phyloP scores from a whole-genome alignment of 345 rosid species.

The Bruguiera parviflora region DNA sequence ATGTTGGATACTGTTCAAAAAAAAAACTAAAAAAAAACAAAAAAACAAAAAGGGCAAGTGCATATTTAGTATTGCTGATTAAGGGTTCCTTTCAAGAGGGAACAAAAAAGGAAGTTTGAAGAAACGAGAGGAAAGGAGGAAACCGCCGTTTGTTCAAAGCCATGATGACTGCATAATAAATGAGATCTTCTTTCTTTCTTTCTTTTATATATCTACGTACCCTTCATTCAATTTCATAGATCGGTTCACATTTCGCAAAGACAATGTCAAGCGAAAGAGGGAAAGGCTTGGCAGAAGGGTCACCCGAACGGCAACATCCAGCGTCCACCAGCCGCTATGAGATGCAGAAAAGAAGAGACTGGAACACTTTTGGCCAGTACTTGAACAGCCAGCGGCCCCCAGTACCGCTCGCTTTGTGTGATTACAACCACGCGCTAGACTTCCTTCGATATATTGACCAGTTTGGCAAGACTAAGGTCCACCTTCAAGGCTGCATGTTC shows the following conservation, averaged over 20 bases:
- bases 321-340: constrained; percentile 59
- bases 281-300: constrained; percentile 36
- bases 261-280: constrained; percentile 47
- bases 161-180: background rate
- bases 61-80: background rate
- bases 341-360: constrained; percentile 72
- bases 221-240: background rate
- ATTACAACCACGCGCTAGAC: constrained; percentile 59
- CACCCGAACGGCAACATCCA: constrained; percentile 15
- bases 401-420: constrained; percentile 56
- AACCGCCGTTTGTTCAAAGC: background rate
- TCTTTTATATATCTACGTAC: background rate
- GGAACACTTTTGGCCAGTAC: constrained; percentile 82
- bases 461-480: constrained; percentile 79
- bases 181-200: background rate
- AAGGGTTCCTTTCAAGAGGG: background rate
- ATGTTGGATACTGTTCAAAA: too few species aligned
- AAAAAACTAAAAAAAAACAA: too few species aligned
- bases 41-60: too few species aligned
- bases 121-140: background rate
- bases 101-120: background rate
- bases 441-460: constrained; percentile 73
- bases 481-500: constrained; percentile 70
- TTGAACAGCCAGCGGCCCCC: constrained; percentile 66
- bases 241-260: constrained; percentile 2